Conservation (phyloP, 2,329 filamentous ascomycete genomes). For the Clonostachys rosea region DNA sequence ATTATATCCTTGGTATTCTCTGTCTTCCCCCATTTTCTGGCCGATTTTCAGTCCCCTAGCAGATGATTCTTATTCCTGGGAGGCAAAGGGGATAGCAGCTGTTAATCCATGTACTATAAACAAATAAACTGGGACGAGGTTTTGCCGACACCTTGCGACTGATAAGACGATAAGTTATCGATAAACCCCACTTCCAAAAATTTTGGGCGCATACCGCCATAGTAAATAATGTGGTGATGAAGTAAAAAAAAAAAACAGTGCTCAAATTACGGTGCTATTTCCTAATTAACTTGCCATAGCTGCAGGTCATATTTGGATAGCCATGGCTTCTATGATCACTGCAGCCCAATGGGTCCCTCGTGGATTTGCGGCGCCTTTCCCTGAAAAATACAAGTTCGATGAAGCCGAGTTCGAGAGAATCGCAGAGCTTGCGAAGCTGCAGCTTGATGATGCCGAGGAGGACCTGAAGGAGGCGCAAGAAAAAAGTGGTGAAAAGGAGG, state of each 20-base stretch:
- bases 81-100: neutral
- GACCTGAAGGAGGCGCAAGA: slow-evolving; percentile 71
- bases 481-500: slow-evolving; percentile 17
- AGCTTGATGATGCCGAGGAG: slow-evolving; percentile 88
- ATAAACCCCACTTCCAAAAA: slow-evolving; percentile 31
- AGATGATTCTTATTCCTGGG: neutral
- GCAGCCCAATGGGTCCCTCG: slow-evolving; percentile 72
- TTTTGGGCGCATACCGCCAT: slow-evolving; percentile 10
- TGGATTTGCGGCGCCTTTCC: slow-evolving; percentile 72
- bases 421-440: slow-evolving; percentile 67
- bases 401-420: slow-evolving; percentile 74
- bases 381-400: slow-evolving; percentile 69
- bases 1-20: slow-evolving; percentile 29
- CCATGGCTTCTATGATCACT: slow-evolving; percentile 68
- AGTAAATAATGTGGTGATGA: no score
- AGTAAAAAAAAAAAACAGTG: no score
- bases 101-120: neutral
- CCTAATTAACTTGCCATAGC: no score
- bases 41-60: neutral
- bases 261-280: no score
- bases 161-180: slow-evolving; percentile 21
- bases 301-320: neutral
- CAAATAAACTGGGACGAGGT: slow-evolving; percentile 2
- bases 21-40: slow-evolving; percentile 23
- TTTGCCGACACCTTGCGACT: slow-evolving; percentile 4